phyloP scores from a whole-genome alignment of 495 filamentous ascomycete species.

The Geoglossum glabrum region DNA sequence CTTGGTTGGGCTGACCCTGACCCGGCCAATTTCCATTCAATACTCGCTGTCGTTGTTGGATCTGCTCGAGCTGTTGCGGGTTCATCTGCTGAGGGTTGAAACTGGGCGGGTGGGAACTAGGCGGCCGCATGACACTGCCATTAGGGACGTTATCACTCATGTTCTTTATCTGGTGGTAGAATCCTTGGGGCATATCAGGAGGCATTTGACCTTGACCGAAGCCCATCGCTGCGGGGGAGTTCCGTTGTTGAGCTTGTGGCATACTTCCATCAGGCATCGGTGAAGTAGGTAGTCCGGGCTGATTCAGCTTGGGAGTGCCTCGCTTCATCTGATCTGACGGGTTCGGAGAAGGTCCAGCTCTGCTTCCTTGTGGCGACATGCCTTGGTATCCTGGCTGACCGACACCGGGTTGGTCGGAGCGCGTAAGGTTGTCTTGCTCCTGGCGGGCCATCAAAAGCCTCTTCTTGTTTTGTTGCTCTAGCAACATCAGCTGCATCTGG shows the following conservation, averaged over 20 bases:
- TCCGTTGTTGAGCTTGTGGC: constrained; percentile 38
- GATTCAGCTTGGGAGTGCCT: constrained; percentile 71
- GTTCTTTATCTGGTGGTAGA: constrained; percentile 27
- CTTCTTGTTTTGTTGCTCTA: constrained; percentile 98
- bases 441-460: constrained; percentile 90
- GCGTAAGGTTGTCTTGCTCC: constrained; percentile 67
- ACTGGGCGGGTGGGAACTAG: constrained; percentile 56
- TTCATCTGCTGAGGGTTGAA: constrained; percentile 33
- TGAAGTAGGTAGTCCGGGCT: constrained; percentile 52
- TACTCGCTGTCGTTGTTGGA: constrained; percentile 22
- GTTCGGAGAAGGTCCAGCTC: constrained; percentile 72
- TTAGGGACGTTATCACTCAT: constrained; percentile 38
- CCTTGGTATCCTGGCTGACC: constrained; percentile 37
- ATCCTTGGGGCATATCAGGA: constrained; percentile 42
- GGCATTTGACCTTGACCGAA: constrained; percentile 50
- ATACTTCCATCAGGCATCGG: constrained; percentile 60
- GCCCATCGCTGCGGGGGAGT: constrained; percentile 66
- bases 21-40: constrained; percentile 34
- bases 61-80: constrained; percentile 26
- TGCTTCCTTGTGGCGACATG: constrained; percentile 62
- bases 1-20: constrained; percentile 36
- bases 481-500: constrained; percentile 97
- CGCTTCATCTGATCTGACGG: constrained; percentile 79
- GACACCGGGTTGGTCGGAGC: constrained; percentile 29
- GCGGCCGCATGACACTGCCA: constrained; percentile 48